Base-by-base conservation (phyloP, 2,329 filamentous ascomycete genomes). In the Phyllosticta capitalensis region DNA sequence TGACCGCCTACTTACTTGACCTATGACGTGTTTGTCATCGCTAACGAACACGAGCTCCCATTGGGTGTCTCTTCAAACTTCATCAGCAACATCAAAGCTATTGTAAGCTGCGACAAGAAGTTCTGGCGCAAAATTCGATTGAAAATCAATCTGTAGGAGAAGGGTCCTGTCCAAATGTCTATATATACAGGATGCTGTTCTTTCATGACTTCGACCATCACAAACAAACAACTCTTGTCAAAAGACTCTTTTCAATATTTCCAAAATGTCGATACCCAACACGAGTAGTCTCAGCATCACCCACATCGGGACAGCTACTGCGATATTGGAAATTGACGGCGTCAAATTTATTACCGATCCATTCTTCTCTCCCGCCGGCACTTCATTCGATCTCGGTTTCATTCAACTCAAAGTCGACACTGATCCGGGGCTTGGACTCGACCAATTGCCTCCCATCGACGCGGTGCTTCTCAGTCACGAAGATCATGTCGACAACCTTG, bases 391-490 rank as follows among this genome's bases (percentile, higher is more conserved):
- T 1, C 30, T 57, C 9, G 50, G 53, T 1, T 9, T 52, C 24
- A 38, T 33, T n/a, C 22, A 10, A 1, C 55, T 65, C 9, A 60
- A 56, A 7, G 56, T 55, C 48, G 21, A 19, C 7, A 33, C 55
- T 0, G n/a, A 55, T 4, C 75, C 77, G 0, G 74, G 74, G 2
- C 62, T 79, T 0, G 56, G 62, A 0, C 67, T 79, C 0, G 62
- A 71, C 0, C 58, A 76, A 0, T 69, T 80, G 0, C 78, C 78
- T 0, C 66, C 67, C 9, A 78, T 81, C 61, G 77, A 80, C 55
- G 78, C 72, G n/a, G 68, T 81, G 3, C 70, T 80, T 0, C 70
- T 81, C 9, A 78, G 75, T 64, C 78, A 81, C 60, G 79, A 81
- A 64, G 76, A 81, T 64, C 78, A 81, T 60, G 68, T 69, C 0